A percentile compares a stretch with the other conserved stretches of the same genome.
Conservation (phyloP, 1,284 basidiomycete species). For the Sanguinoderma infundibulare region DNA sequence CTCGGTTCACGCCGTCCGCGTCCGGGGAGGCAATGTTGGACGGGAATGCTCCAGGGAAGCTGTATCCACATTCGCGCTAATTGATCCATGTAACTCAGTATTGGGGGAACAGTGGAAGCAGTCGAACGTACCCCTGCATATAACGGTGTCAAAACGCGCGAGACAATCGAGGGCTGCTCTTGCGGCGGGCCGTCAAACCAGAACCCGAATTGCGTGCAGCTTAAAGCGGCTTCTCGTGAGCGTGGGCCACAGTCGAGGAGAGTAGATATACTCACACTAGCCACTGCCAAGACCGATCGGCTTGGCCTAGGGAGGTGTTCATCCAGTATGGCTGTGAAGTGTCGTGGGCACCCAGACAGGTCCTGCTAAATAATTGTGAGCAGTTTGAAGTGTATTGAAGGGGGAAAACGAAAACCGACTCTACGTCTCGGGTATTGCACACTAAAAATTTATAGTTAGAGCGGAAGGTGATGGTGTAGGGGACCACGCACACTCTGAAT, state of each 20-base stretch:
- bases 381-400: too few relatives aligned
- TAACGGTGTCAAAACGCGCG: slow-evolving; percentile 54
- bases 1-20: slow-evolving; percentile 44
- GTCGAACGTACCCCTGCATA: slow-evolving; percentile 60
- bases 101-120: slow-evolving; percentile 18
- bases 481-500: slow-evolving; percentile 39
- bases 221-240: too few relatives aligned
- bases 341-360: slow-evolving; percentile 63
- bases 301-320: slow-evolving; percentile 52
- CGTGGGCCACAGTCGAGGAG: not conserved
- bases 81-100: not conserved
- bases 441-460: slow-evolving; percentile 35
- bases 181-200: slow-evolving; percentile 59
- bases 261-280: slow-evolving; percentile 44
- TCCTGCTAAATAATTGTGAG: slow-evolving; percentile 37
- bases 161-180: slow-evolving; percentile 52
- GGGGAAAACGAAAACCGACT: slow-evolving; percentile 38
- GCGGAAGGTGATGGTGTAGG: not conserved
- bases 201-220: slow-evolving; percentile 68
- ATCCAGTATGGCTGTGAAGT: slow-evolving; percentile 49
- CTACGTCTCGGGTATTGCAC: slow-evolving; percentile 41
- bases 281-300: slow-evolving; percentile 59
- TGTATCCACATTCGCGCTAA: slow-evolving; percentile 62
- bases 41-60: slow-evolving; percentile 56
- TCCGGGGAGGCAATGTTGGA: slow-evolving; percentile 36